Base-by-base conservation (phyloP, 257 asterid genomes). In the Solanum bukasovii region DNA sequence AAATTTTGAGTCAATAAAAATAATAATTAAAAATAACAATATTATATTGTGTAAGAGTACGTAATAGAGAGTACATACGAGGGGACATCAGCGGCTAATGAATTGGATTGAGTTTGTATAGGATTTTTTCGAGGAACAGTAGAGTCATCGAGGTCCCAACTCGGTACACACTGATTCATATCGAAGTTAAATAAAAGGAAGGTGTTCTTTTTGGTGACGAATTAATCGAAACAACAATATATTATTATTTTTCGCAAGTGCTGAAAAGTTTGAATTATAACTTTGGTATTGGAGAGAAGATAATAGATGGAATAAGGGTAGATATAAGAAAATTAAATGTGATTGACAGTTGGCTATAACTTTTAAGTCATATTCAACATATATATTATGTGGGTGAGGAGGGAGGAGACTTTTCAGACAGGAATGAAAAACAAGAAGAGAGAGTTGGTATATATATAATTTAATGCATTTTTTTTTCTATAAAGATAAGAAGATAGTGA, bases 101-200 rank as follows among this genome's bases (percentile, higher is more conserved):
- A 85, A 84, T 87, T 68, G 31, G 90, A 86, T 59, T 84, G 87
- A 9, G 93, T 87, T 4, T 79, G 88, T 75, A 79, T 23, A 40
- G 73, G 21, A 75, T 82, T 16, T 79, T 84, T 87, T 0, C 90
- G 85, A 31, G 90, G 89, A 14, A 42, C 6, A 9, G 78, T 85
- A 86, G 86, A 84, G 10, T 93, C 92, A 4, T 93, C 93, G 6
- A 90, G 46, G 35, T 92, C 94, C 98, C 98, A 94, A 65, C 93
- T 93, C 6, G 98, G 99, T 7, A 93, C 98, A 49, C 98, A 93
- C 88, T 92, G 97, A 86, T 52, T 94, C 99, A 95, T 95, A 49
- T 63, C 25, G 31, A 44, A 27, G 14, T 46, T 29, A 35, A 52
- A 79, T 44, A 25, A 14, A 27, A 44, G 65, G 25, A 7, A 40